phyloP scores from a whole-genome alignment of 257 asterid species.

The Solanum pennellii region DNA sequence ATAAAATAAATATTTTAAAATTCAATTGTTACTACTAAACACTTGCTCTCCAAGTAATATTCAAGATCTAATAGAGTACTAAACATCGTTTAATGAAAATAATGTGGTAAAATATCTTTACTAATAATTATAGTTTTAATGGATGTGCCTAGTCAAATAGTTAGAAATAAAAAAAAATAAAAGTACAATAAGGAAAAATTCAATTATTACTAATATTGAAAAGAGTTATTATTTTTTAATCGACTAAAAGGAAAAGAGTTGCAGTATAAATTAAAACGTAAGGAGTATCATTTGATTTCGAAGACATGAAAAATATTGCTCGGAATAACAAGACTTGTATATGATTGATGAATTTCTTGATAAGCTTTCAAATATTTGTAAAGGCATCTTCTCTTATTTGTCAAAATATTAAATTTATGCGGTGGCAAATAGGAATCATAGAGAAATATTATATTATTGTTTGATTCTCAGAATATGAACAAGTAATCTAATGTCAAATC shows the following conservation, averaged over 20 bases:
- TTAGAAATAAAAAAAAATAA: no score
- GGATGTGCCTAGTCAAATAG: accelerated
- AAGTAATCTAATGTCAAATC: background rate
- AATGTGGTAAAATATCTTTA: no score
- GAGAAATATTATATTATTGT: background rate
- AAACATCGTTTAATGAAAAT: no score
- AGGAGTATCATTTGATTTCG: background rate
- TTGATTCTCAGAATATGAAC: background rate
- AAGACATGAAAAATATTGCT: background rate
- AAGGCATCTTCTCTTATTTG: background rate
- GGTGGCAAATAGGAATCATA: background rate
- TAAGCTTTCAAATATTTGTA: background rate
- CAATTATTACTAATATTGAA: background rate
- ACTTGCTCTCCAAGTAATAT: no score
- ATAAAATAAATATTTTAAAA: background rate
- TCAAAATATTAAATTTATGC: background rate
- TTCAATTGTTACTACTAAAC: background rate
- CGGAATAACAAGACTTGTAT: background rate
- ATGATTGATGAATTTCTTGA: background rate
- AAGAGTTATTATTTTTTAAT: background rate
- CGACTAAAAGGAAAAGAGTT: background rate
- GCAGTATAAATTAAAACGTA: background rate
- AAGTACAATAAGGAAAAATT: no score
- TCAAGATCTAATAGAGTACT: no score
- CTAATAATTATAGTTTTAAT: no score